Evolutionary conservation across 805 yeast species (phyloP), one percentile per base, ranked within the genome.

Genomic region (Wickerhamiella azyma): DNA sequence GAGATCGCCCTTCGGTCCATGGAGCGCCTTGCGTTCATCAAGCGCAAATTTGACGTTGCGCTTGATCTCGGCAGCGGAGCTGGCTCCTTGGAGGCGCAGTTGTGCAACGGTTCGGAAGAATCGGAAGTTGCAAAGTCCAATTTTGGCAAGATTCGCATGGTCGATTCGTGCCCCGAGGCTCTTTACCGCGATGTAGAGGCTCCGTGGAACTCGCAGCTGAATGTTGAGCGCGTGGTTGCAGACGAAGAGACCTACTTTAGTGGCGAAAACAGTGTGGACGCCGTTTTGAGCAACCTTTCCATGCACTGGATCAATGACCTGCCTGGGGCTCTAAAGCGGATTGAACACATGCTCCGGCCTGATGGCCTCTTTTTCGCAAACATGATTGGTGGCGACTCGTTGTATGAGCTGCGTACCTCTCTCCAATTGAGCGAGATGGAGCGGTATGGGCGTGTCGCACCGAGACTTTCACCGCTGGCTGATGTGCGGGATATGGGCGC

Each of bases 281-380:
- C 85, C 3, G 81, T 84, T 2, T 59, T 85, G 2, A 78, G 86
- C 2, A 83, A 81, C 58, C 60, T 83, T 52, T 72, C 83, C 18
- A 58, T 85, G 58, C 94, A 85, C 60, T 85, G 94, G 94, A 76
- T 82, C 48, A 85, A 85, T 56, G 88, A 85, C 54, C 68, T 85
- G n/a, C 94, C 94, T 0, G 66, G 69, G 1, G 73, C 76, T 2
- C 68, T 84, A 43, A 60, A 62, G 14, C 69, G 74, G 49, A 70
- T 84, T 53, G 74, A 77, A 57, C 57, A 63, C 5, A 69, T 81
- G 21, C 66, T 85, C 32, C 75, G 74, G 49, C 89, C 89, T 1
- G 94, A 85, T 60, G 89, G 94, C 1, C 67, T 86, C 56, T 81
- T 85, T 53, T 70, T 85, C 69, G 94, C 83, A 1, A 74, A 85